These are phyloP conservation scores for Fusarium hainanense DNA, from an alignment of 2,329 filamentous ascomycete genomes.

Conservation along the genomic window DNA sequence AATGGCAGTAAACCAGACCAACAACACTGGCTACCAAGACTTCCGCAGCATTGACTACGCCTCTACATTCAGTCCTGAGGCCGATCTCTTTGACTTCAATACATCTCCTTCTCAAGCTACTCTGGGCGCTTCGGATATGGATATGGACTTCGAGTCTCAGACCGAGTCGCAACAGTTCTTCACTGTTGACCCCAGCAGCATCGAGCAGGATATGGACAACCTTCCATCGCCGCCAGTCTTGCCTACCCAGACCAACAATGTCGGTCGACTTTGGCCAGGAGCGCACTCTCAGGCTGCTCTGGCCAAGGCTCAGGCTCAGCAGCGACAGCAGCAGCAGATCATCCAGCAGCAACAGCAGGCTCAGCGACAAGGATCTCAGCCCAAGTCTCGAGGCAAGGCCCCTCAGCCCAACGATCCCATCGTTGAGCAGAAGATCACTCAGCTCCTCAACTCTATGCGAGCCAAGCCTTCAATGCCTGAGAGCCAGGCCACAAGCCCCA, in stretches of 20 bases:
- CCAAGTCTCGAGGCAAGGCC: conserved; percentile 61
- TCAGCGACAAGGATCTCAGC: conserved; percentile 61
- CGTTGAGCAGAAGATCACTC: conserved; percentile 92
- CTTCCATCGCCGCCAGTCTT: conserved; percentile 57
- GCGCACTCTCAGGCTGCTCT: conserved; percentile 92
- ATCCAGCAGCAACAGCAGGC: conserved; percentile 60
- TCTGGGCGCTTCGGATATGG: conserved; percentile 71
- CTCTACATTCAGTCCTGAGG: conserved; percentile 68
- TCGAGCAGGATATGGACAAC: conserved; percentile 68
- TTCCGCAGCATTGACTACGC: conserved; percentile 63
- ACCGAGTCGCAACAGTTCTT: conserved; percentile 74
- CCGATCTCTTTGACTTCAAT: conserved; percentile 79
- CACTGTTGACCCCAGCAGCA: conserved; percentile 77
- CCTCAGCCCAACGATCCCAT: conserved; percentile 71
- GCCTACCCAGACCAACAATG: conserved; percentile 63
- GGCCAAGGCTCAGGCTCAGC: conserved; percentile 77
- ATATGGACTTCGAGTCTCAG: conserved; percentile 66
- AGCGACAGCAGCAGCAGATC: conserved; percentile 73
- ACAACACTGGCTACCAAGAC: conserved; percentile 65
- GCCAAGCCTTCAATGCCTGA: conserved; percentile 71
- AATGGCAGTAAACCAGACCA: conserved; percentile 77
- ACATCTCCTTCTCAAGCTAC: conserved; percentile 70
- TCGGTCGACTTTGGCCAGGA: conserved; percentile 87
- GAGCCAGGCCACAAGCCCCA: conserved; percentile 56
- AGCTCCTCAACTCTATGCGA: conserved; percentile 92